Evolutionary conservation across 2,329 filamentous ascomycete genomes (phyloP).

Genomic region (Diplodia mutila): DNA sequence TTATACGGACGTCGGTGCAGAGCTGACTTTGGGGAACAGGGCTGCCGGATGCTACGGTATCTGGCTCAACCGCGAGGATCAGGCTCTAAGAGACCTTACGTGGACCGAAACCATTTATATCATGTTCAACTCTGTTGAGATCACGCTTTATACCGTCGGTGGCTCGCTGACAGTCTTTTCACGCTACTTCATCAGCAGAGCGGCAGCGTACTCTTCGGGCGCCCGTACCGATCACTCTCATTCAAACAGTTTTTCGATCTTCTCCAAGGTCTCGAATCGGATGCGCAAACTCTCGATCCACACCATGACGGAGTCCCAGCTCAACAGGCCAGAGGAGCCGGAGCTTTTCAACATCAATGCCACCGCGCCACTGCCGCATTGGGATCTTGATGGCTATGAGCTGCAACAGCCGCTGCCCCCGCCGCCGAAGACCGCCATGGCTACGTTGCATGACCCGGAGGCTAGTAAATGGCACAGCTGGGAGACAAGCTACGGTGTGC

Average conservation of each 20-base stretch:
- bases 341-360: constrained; percentile 16
- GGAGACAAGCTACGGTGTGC: constrained; percentile 14
- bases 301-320: background rate
- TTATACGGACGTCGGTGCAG: background rate
- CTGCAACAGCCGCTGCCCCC: constrained; percentile 16
- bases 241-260: background rate
- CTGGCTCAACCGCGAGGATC: constrained; percentile 19
- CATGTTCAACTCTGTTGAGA: constrained; percentile 26
- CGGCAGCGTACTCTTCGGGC: constrained; percentile 3
- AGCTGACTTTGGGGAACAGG: background rate
- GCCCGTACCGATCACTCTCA: background rate
- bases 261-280: constrained; percentile 16
- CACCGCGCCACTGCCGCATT: background rate
- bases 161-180: constrained; percentile 23
- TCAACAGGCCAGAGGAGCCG: background rate
- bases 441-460: constrained; percentile 15
- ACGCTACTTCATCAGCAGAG: constrained; percentile 25
- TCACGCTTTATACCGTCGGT: constrained; percentile 24
- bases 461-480: constrained; percentile 22
- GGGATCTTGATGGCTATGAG: constrained; percentile 5
- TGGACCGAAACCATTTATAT: constrained; percentile 22
- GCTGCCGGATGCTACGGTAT: constrained; percentile 21
- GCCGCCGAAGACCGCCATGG: constrained; percentile 11
- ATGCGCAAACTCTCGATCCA: constrained; percentile 9
- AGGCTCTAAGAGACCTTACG: constrained; percentile 7